Conservation (phyloP, 2,329 filamentous ascomycete genomes). For the Phialophora macrospora region DNA sequence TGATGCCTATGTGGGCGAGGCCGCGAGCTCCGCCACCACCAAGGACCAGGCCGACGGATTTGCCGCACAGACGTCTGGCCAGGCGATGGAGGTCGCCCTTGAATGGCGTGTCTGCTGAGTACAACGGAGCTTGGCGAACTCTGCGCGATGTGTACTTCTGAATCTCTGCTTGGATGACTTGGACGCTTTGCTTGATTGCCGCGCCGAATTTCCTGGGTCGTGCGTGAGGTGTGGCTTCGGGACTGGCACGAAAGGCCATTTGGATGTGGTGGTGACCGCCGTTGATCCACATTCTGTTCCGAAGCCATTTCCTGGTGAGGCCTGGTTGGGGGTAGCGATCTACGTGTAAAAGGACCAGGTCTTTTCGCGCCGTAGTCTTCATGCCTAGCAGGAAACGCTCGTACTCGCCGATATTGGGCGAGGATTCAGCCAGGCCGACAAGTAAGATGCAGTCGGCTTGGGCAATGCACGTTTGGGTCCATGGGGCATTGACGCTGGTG, state of each 20-base stretch:
- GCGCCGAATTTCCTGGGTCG: slow-evolving; percentile 79
- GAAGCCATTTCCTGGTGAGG: slow-evolving; percentile 84
- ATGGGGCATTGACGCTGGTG: slow-evolving; percentile 94
- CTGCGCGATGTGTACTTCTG: slow-evolving; percentile 97
- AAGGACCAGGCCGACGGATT: slow-evolving; percentile 90
- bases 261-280: slow-evolving; percentile 97
- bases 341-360: slow-evolving; percentile 84
- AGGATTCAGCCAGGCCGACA: slow-evolving; percentile 87
- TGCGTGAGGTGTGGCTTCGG: slow-evolving; percentile 72
- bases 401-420: slow-evolving; percentile 90
- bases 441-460: slow-evolving; percentile 96
- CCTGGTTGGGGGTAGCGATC: slow-evolving; percentile 87
- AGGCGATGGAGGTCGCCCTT: slow-evolving; percentile 97
- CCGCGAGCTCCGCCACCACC: slow-evolving; percentile 92
- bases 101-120: slow-evolving; percentile 87
- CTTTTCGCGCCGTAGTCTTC: slow-evolving; percentile 94
- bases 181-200: slow-evolving; percentile 87
- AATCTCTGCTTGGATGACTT: slow-evolving; percentile 93
- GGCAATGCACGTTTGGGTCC: slow-evolving; percentile 97
- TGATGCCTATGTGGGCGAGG: slow-evolving; percentile 90
- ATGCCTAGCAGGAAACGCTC: slow-evolving; percentile 95
- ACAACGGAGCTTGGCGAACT: slow-evolving; percentile 84
- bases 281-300: slow-evolving; percentile 96
- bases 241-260: slow-evolving; percentile 81
- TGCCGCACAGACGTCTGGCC: slow-evolving; percentile 86